Evolutionary conservation across 2,329 filamentous ascomycete species (phyloP), one percentile per base, ranked within the genome.

Genomic region (Colletotrichum higginsianum): DNA sequence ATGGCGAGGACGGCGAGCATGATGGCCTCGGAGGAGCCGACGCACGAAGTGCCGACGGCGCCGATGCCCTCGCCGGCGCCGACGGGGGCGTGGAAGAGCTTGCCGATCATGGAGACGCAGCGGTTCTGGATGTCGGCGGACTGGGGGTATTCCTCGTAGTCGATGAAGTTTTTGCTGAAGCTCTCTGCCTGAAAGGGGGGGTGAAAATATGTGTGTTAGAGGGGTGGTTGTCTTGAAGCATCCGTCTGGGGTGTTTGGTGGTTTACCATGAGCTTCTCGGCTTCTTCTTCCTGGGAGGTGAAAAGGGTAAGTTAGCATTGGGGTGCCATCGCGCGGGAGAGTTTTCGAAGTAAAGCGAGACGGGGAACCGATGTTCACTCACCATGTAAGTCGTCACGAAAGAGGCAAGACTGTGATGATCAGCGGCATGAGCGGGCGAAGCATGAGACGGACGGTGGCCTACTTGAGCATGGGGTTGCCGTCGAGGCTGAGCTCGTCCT

Each of bases 311-410:
- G 63, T 73, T 42, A 74, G 64, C 70, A 66, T 52, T 46, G 55
- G 35, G 8, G 63, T 30, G 15, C 57, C 52, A 30, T 40, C 53
- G 23, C 50, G 44, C 50, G 44, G 16, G 44, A 38, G 55, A n/a
- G 38, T 16, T 47, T 30, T 38, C 8, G 35, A 38, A 38, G 35
- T 38, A 11, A 44, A 50, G 53, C 56, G 35, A 49, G 23, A 53
- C 30, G 68, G 72, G 49, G 4, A 3, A 2, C 53, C 66, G 53
- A 50, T 38, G 74, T 38, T 38, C 35, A 38, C 84, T 76, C 86
- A 94, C 93, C 95, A 98, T 98, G 86, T 97, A 98, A 0, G 96
- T 98, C 1, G 95, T 98, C 75, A 98, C 95, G 79, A 98, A 98
- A 47, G 92, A 95, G 40, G 96, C 95, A 77, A 98, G 84, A 82